Percentiles rank a stretch among this genome's conserved stretches.
phyloP scores from a whole-genome alignment of 2,329 filamentous ascomycete species.

The Phaeomoniella chlamydospora region DNA sequence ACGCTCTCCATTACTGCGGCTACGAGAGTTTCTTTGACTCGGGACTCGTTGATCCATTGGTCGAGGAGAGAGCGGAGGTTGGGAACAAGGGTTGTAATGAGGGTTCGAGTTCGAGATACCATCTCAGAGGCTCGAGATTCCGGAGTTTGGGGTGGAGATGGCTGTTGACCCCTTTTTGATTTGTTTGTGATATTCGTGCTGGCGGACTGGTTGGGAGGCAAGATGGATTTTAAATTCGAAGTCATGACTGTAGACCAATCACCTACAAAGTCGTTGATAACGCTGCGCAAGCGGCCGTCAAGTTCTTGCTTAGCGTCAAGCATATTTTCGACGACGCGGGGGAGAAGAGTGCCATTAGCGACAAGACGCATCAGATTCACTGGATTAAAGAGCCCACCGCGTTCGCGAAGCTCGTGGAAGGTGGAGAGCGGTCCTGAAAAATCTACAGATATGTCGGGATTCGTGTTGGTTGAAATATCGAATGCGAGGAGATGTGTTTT shows the following conservation, averaged over 20 bases:
- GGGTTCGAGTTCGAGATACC: constrained; percentile 33
- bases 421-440: constrained; percentile 51
- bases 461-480: constrained; percentile 63
- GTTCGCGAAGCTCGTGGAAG: constrained; percentile 52
- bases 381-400: constrained; percentile 52
- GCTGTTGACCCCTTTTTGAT: constrained; percentile 16
- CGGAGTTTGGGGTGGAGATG: constrained; percentile 15
- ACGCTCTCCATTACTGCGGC: constrained; percentile 51
- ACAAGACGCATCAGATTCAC: constrained; percentile 46
- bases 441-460: constrained; percentile 50
- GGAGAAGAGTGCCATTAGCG: constrained; percentile 38
- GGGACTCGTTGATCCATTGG: constrained; percentile 49
- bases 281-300: constrained; percentile 44
- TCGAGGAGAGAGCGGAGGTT: constrained; percentile 41
- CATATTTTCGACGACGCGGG: constrained; percentile 57
- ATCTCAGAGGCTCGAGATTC: constrained; percentile 21
- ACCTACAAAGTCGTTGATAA: constrained; percentile 53
- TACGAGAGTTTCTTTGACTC: constrained; percentile 51
- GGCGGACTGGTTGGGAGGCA: constrained; percentile 2
- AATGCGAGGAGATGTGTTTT: constrained; percentile 95
- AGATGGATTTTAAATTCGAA: constrained; percentile 16
- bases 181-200: constrained; percentile 3
- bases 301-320: constrained; percentile 56
- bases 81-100: constrained; percentile 43
- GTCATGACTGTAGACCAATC: constrained; percentile 44